Percentiles rank a stretch among this genome's conserved stretches.
Conservation (phyloP, 2,329 filamentous ascomycete genomes). For the Stagonosporopsis chrysanthemi region DNA sequence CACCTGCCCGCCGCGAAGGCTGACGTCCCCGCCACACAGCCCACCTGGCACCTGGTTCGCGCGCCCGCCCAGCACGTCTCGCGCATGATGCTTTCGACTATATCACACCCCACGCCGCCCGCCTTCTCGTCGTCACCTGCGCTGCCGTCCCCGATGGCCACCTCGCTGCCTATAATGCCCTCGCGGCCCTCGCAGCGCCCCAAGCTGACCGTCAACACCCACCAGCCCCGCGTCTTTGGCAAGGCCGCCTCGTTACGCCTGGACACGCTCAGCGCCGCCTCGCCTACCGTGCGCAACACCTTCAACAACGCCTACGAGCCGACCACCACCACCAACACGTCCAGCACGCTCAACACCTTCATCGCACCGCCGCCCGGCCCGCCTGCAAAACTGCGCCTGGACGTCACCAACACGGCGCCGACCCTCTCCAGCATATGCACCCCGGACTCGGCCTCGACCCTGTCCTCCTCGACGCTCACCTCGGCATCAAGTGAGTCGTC, state of each 20-base stretch:
- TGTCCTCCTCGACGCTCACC: conserved; percentile 52
- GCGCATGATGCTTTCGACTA: conserved; percentile 49
- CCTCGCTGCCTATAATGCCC: conserved; percentile 56
- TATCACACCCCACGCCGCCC: conserved; percentile 44
- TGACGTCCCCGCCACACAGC: conserved; percentile 20
- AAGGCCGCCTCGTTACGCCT: conserved; percentile 62
- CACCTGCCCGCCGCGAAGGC: conserved; percentile 18
- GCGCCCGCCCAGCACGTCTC: conserved; percentile 7
- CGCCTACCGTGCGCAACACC: conserved; percentile 68
- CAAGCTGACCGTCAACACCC: conserved; percentile 68
- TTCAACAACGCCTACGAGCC: conserved; percentile 66
- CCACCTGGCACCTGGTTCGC: conserved; percentile 13
- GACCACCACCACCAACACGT: conserved; percentile 15
- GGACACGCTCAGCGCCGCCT: conserved; percentile 62
- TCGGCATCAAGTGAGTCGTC: conserved; percentile 51
- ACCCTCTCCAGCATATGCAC: conserved; percentile 37
- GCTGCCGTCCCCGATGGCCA: conserved; percentile 48
- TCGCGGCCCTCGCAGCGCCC: conserved; percentile 54
- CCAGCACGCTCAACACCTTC: conserved; percentile 18
- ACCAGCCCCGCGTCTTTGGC: conserved; percentile 59
- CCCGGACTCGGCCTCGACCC: conserved; percentile 47
- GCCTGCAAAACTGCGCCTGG: conserved; percentile 41
- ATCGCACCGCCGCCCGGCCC: conserved; percentile 36
- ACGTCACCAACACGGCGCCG: conserved; percentile 43
- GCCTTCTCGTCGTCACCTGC: conserved; percentile 39